Base-by-base conservation (phyloP, 306 rosid species). In the Clitoria ternatea region DNA sequence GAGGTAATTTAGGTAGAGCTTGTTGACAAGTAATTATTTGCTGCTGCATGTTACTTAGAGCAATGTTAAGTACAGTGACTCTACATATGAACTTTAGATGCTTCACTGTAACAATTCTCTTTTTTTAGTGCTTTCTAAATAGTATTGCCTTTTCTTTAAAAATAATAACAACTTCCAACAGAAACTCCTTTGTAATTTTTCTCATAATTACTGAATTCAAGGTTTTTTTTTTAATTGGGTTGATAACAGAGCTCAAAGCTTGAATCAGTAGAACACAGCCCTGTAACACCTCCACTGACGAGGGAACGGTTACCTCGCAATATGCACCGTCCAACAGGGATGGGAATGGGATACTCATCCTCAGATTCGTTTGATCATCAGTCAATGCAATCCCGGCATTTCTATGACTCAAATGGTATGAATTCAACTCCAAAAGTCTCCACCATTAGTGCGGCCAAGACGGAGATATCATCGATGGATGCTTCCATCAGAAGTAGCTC, bases 401-500 rank as follows among this genome's bases (percentile, higher is more conserved):
- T 57, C 55, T 63, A 68, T 36, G 85, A 80, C 40, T 72, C 74
- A 0, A 47, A 76, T 79, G 80, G 75, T 35, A 23, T 83, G 62
- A 81, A 66, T 67, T 77, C 87, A 69, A 83, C 87, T 23, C 87
- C 87, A 22, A 83, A 83, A 63, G 80, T 77, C 11, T 83, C 87
- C 73, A 83, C 82, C 55, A 83, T 83, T 9, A 83, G 87, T 49
- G 82, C 82, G 7, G 80, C 85, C 66, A 83, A 83, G 78, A 83
- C 87, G 7, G 87, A 83, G 82, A 29, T 71, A 77, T 83, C 87
- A 27, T 83, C 87, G 3, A 80, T 83, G 87, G 87, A 83, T 56
- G 82, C 87, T 54, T 83, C 87, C 11, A 83, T 80, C 24, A 83
- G 80, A 77, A 83, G 87, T 52, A 83, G 87, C 76, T 80, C 85